Evolutionary conservation across 202 grass and related monocot genomes (phyloP), one percentile per base, ranked within the genome.

Genomic region (Schoenoplectus tabernaemontani): DNA sequence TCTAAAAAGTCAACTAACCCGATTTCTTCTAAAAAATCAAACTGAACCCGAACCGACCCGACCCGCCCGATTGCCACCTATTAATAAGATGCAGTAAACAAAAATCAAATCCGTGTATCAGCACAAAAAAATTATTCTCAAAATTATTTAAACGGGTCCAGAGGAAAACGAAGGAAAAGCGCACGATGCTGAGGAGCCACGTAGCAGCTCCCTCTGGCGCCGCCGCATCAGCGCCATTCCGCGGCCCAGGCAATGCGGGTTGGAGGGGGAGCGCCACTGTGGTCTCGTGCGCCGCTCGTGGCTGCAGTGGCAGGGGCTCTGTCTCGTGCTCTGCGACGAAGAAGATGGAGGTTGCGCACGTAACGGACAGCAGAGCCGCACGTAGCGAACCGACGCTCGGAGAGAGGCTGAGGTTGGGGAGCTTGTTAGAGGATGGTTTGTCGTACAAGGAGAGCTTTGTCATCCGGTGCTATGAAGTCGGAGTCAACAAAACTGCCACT

Each of bases 371-470:
- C 9, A 17, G 42, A 0, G 77, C 4, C 2, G 37, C n/a, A 26
- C 46, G 46, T 51, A 75, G 3, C 33, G 57, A 79, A 72, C 78
- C 53, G 64, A 84, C 87, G 24, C 58, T 90, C 20, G 95, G 91
- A 33, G 91, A 98, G 89, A 86, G 84, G 78, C 78, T 98, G 74
- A 78, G 95, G 50, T 77, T 92, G 67, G 95, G 95, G 84, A 98
- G 91, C 86, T 82, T 98, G 78, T 81, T 94, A 10, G 89, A 90
- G 62, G 91, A 92, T 68, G 95, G 95, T 11, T 87, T 98, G 22
- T 99, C 91, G 38, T 99, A 99, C 65, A 99, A 91, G 89, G 92
- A 99, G 92, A 88, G 88, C 82, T 99, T 96, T 81, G 84, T 99
- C 62, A 85, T 99, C 76, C 78, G 96, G 37, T 92, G 86, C 86